Base-by-base conservation (phyloP, 202 grass and related monocot species). In the Panicum hallii region DNA sequence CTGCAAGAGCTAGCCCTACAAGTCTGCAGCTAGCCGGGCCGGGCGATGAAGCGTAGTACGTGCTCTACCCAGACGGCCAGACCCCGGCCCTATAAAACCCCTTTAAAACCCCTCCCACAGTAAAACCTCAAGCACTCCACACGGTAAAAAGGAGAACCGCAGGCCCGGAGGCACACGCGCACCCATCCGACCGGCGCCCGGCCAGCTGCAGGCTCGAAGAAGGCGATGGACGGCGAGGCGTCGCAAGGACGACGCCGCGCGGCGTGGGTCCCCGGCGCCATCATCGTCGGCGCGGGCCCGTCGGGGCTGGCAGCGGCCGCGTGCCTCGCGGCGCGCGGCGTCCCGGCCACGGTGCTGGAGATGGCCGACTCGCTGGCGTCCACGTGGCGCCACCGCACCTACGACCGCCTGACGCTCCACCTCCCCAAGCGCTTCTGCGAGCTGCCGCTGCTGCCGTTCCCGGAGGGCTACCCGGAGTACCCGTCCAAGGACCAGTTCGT, bases 341-440 rank as follows among this genome's bases (percentile, higher is more conserved):
- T 98, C 47, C 93, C 95, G 77, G 63, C 91, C 46, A 89, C 61
- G 45, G 85, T 98, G 66, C 89, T 98, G 3, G 95, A 98, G 89
- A 92, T 82, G 90, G 83, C 87, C n/a, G 78, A 79, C 76, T 95
- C 91, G 87, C 88, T 98, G 87, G 95, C 87, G 57, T 92, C 93
- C 84, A 81, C 94, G 16, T 98, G 95, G 95, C 93, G 90, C 66
- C 89, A 95, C 68, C 85, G 91, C 69, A 98, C 91, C 58, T 99
- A 99, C 75, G 91, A 99, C 86, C 88, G 97, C 9, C 93, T 99
- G 67, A 90, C 87, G 58, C 97, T 99, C 41, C 93, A 99, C 90
- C 93, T 99, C 22, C 97, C 97, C 36, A 95, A 90, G 84, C 85
- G 85, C 75, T 92, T 99, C 88, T 96, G 97, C 75, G 86, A 99